Base-by-base conservation (phyloP, 208 protist genomes). In the Angomonas ambiguus region DNA sequence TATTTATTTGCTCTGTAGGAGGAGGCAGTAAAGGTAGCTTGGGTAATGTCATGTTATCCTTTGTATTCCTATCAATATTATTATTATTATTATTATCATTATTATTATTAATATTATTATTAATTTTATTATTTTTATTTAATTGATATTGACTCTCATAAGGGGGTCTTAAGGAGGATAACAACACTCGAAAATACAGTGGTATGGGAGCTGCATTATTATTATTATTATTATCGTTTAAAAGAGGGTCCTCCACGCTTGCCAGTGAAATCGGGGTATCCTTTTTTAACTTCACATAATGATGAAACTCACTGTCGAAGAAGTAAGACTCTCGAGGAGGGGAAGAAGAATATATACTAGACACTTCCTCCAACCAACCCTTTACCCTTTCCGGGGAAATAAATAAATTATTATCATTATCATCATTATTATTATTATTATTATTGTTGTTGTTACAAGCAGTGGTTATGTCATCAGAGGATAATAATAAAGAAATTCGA, bases 91-190 rank as follows among this genome's bases (percentile, higher is more conserved):
- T 45, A 45, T 45, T 45, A 8, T n/a, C 16, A 45, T 45, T 45
- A 45, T 45, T 45, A 45, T 45, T 45, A 45, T 45, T 45, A 45
- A n/a, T 45, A n/a, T 45, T 8, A 45, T 45, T 45, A n/a, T 45
- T 8, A 45, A n/a, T 45, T 45, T 45, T 8, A 45, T 45, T 45
- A 45, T 45, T 45, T 45, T 45, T 45, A n/a, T 45, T 8, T n/a
- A n/a, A n/a, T n/a, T 45, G 38, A 45, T 45, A n/a, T 45, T 45
- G 8, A 45, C 16, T 45, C 8, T n/a, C 16, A 45, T n/a, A 8
- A 16, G 8, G 38, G 8, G 38, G 38, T 45, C 16, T 45, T 16
- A 45, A 16, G 16, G 38, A 45, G 16, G 38, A 8, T 45, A 45
- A 45, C 16, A 45, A 45, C 38, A 45, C 38, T n/a, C 38, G 38